A percentile compares a stretch with the other conserved stretches of the same genome.
Evolutionary conservation across 805 yeast species (phyloP).

Genomic region (Wickerhamiella parazyma): DNA sequence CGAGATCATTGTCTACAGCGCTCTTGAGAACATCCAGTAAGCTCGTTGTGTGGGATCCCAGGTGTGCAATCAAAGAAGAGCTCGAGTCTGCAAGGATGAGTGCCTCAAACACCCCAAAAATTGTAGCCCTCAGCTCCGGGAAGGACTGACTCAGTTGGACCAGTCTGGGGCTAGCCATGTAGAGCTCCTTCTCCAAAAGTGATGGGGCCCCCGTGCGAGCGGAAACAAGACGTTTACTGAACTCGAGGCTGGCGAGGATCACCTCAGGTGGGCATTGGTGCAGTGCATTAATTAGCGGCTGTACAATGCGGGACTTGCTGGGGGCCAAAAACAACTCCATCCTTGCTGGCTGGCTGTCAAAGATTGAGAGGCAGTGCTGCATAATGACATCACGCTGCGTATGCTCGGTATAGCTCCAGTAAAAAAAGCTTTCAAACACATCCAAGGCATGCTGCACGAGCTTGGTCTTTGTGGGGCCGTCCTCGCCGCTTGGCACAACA

Average conservation of each 20-base stretch:
- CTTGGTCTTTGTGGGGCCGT: conserved; percentile 26
- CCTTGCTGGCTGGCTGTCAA: conserved; percentile 16
- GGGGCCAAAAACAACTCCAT: background rate
- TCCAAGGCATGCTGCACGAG: conserved; percentile 31
- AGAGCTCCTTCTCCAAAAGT: conserved; percentile 49
- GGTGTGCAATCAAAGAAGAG: conserved; percentile 63
- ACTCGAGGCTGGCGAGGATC: conserved; percentile 38
- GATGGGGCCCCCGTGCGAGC: conserved; percentile 49
- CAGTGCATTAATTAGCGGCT: conserved; percentile 28
- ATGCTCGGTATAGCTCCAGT: conserved; percentile 49
- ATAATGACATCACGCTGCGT: conserved; percentile 53
- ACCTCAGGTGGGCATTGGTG: conserved; percentile 39
- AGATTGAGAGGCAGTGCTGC: conserved; percentile 36
- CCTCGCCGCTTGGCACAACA: conserved; percentile 33
- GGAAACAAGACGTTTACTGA: conserved; percentile 42
- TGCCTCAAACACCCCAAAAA: conserved; percentile 42
- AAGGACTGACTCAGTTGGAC: conserved; percentile 36
- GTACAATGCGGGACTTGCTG: conserved; percentile 30
- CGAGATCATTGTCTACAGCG: conserved; percentile 42
- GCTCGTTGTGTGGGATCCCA: conserved; percentile 53
- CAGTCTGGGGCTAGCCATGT: conserved; percentile 40
- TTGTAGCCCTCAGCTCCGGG: conserved; percentile 34
- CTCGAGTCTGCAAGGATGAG: conserved; percentile 21
- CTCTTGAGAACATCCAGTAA: conserved; percentile 42
- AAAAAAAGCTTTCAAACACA: conserved; percentile 58